Evolutionary conservation across 768 basidiomycete species (phyloP), one percentile per base, ranked within the genome.

Genomic region (Rhodotorula sphaerocarpa): DNA sequence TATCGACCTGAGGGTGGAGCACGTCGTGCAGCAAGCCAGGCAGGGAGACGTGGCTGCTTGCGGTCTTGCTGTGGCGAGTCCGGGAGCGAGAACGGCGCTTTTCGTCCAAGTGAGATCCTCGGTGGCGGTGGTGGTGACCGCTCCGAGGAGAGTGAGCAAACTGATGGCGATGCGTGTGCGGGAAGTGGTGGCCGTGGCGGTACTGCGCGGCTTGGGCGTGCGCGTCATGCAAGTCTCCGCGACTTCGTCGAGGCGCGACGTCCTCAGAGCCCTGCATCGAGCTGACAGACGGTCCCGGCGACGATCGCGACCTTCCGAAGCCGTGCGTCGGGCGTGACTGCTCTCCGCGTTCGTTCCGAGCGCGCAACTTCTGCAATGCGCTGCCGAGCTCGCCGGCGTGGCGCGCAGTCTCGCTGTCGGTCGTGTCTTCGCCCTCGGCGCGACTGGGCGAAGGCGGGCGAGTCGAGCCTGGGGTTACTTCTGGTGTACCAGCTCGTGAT

Each of bases 11-110:
- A 0, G 68, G 64, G n/a, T 69, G 68, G 11, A 69, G 54, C 3
- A 69, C 64, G 14, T 66, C 68, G 56, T 66, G 68, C 7, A 69
- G 48, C 18, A 69, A 51, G 9, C 50, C 50, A 1, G 60, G 57
- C 2, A 69, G 34, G 23, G 50, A 57, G 47, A 66, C 39, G 45
- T 63, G 61, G 44, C 50, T 54, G 27, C 57, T 46, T 4, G 43
- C 45, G 51, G 36, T 33, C 21, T 59, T 50, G 34, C 50, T 20
- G 21, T 57, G 43, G 0, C 63, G 63, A 15, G 46, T 44, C 4
- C 58, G 33, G 0, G 57, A 59, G 3, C 58, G 41, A 0, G 58
- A 59, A 0, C 63, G 51, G 30, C 43, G 51, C 47, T 51, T 51
- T 12, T 39, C 50, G 16, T 25, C 36, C 10, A n/a, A n/a, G n/a